Evolutionary conservation across 345 rosid genomes (phyloP), one percentile per base, ranked within the genome.

Genomic region (Carallia brachiata): DNA sequence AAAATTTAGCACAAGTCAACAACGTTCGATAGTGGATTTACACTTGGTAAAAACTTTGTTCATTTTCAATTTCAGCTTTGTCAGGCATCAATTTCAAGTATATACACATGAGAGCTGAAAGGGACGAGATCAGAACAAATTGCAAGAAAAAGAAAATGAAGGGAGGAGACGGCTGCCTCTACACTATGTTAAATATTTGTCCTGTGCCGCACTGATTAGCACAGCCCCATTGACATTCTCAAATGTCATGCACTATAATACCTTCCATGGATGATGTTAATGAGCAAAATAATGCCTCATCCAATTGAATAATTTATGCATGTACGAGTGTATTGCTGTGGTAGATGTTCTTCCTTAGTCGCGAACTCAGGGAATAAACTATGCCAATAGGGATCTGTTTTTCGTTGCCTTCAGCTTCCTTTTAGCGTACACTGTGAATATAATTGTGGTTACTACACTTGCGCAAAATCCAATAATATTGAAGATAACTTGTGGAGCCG

Each of bases 401-500:
- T 87, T 92, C 75, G 89, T 77, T 47, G 73, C 66, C 58, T 82
- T 90, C 62, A 95, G 94, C 80, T 87, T 78, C 84, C 86, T 86
- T 81, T 90, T 95, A 0, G 99, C 97, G 60, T 87, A 95, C 56
- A 86, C 69, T 7, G 99, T 95, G 74, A 89, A 81, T 52, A 89
- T 66, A 62, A 89, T 74, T 23, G 99, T 86, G 5, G 97, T 77
- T n/a, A 61, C 82, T 44, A 92, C 92, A 37, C 96, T 86, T 13
- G 69, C 77, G 68, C 84, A 80, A 80, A 95, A 95, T 65, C 99
- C 98, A 54, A 84, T 72, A 62, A 85, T 87, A 66, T 84, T 92
- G 60, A 95, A 83, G 65, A 87, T 61, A 47, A 95, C 88, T 86
- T 95, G 97, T 68, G 87, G 79, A 53, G 84, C 89, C 32, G 99